phyloP scores from a whole-genome alignment of 1,284 basidiomycete species.

The Heterobasidion annosum region DNA sequence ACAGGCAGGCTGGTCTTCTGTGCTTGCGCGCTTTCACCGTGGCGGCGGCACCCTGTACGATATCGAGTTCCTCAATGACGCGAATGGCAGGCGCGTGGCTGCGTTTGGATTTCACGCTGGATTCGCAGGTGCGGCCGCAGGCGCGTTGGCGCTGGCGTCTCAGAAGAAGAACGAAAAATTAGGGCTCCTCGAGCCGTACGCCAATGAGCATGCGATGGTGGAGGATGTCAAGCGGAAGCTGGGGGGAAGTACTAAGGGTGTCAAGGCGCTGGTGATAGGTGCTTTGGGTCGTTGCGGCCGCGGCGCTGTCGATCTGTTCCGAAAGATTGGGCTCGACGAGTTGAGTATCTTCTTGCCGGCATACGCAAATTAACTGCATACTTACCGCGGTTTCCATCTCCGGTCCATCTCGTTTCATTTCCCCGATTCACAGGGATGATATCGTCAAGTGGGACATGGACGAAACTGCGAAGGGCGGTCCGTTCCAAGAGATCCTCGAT shows the following conservation, averaged over 20 bases:
- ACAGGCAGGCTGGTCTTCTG: conserved; percentile 88
- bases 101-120: conserved; percentile 99
- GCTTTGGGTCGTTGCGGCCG: conserved; percentile 93
- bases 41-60: conserved; percentile 93
- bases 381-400: neutral
- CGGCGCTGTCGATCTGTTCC: conserved; percentile 93
- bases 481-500: conserved; percentile 92
- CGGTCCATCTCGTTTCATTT: neutral
- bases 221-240: conserved; percentile 60
- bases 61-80: conserved; percentile 93
- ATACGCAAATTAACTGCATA: neutral
- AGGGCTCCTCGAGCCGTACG: conserved; percentile 70
- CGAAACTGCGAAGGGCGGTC: conserved; percentile 96
- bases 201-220: conserved; percentile 80
- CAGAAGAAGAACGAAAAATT: conserved; percentile 48
- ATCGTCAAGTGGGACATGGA: conserved; percentile 98
- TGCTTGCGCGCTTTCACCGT: conserved; percentile 82
- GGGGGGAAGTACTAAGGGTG: conserved; percentile 63
- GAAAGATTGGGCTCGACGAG: conserved; percentile 91
- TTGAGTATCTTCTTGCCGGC: conserved; percentile 27
- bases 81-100: conserved; percentile 83
- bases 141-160: conserved; percentile 77
- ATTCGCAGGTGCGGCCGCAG: conserved; percentile 94
- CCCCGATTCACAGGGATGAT: conserved; percentile 55
- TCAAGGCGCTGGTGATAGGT: conserved; percentile 92